Evolutionary conservation across 2,329 filamentous ascomycete species (phyloP).

Genomic region (Cladosporium velox): DNA sequence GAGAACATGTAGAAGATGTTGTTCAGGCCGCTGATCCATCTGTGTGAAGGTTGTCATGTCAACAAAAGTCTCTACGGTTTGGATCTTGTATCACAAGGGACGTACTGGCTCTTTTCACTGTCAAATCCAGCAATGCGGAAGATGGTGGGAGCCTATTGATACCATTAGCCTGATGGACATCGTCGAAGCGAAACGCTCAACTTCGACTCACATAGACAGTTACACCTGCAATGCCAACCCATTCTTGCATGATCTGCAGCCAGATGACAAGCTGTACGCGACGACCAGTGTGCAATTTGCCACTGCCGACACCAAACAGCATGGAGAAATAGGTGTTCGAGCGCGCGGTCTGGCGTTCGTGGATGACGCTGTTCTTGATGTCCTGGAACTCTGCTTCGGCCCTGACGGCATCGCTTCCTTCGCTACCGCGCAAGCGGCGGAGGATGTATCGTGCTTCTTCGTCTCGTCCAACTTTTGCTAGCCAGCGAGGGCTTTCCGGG

Average conservation of each 20-base stretch:
- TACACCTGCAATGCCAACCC: conserved; percentile 39
- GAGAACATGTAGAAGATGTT: conserved; percentile 40
- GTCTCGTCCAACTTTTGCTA: conserved; percentile 64
- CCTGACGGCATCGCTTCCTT: conserved; percentile 31
- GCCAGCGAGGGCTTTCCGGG: conserved; percentile 67
- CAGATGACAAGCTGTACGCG: conserved; percentile 43
- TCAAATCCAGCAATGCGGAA: conserved; percentile 38
- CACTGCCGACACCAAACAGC: conserved; percentile 36
- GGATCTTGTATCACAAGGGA: not conserved
- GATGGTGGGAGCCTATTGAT: conserved; percentile 27
- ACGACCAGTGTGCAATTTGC: conserved; percentile 39
- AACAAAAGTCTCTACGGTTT: not conserved
- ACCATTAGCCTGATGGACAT: not conserved
- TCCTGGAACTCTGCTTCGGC: conserved; percentile 68
- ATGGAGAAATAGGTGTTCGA: conserved; percentile 37
- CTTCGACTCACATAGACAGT: conserved; percentile 39
- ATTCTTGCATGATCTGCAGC: conserved; percentile 45
- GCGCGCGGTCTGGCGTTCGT: conserved; percentile 51
- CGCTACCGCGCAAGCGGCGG: conserved; percentile 60
- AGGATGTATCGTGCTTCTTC: conserved; percentile 68
- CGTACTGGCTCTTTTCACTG: conserved; percentile 44
- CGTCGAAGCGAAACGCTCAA: not conserved
- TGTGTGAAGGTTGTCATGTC: not conserved
- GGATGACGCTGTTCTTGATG: conserved; percentile 63
- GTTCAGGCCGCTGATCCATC: conserved; percentile 37